Evolutionary conservation across 202 grass and related monocot genomes (phyloP), one percentile per base, ranked within the genome.

Genomic region (Schoenoplectus tabernaemontani): DNA sequence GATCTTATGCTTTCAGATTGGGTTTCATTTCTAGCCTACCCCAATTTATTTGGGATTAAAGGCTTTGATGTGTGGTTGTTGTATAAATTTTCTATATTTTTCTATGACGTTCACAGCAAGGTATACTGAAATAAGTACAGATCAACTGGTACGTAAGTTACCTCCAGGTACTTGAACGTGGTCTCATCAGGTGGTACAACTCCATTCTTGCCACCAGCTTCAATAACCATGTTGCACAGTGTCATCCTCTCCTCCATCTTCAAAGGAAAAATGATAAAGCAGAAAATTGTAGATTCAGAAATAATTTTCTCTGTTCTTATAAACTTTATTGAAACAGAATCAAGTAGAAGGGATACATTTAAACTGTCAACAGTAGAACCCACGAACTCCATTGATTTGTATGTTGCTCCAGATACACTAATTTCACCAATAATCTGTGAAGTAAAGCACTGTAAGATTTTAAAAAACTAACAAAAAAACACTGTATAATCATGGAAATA

Each of bases 211-310:
- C 88, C 91, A 34, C 95, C 91, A 81, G 95, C 95, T 87, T 98
- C 91, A 83, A 98, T 64, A 65, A 95, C 95, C 91, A 98, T 94
- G 77, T 98, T 94, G 82, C 95, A 98, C 28, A 92, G 65, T 76
- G 95, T 98, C 95, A 98, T 98, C 81, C 95, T 78, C 77, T 98
- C 95, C 82, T 98, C 95, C 91, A 98, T 98, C 95, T 98, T 84
- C 64, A 67, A 83, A 38, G 78, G 41, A 9, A 20, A 48, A 43
- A 39, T 59, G 17, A 17, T 69, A 83, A 50, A 81, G 44, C 3
- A 78, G 5, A 77, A 82, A 77, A 24, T 82, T 19, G 82, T 57
- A 67, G 47, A 32, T 37, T 2, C 4, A 17, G 0, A 57, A 82
- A 72, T 76, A 15, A 12, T 23, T 64, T 71, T 67, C 42, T 42